Evolutionary conservation across 2,329 filamentous ascomycete genomes (phyloP).

Genomic region (Pseudocercospora pini-densiflorae): DNA sequence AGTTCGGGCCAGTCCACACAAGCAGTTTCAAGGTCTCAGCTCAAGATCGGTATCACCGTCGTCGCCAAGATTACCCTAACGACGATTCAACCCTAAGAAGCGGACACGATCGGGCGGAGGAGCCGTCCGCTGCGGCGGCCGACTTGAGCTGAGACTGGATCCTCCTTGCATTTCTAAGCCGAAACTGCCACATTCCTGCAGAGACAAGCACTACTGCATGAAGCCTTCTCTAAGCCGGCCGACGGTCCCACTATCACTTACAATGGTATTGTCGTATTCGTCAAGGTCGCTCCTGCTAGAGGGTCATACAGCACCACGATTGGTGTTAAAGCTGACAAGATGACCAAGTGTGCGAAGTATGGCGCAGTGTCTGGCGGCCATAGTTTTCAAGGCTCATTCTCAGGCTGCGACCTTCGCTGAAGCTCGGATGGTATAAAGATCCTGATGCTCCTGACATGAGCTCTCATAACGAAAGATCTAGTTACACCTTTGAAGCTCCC

Average conservation of each 20-base stretch:
- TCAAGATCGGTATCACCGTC: background rate
- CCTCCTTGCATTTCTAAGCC: conserved; percentile 8
- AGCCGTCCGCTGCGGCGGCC: conserved; percentile 7
- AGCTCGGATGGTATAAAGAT: background rate
- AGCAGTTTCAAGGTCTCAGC: background rate
- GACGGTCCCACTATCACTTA: background rate
- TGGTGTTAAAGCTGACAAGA: background rate
- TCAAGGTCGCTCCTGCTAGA: background rate
- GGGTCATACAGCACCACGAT: background rate
- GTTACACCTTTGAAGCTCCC: background rate
- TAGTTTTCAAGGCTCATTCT: background rate
- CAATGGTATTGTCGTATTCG: background rate
- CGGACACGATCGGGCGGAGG: background rate
- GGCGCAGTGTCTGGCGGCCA: background rate
- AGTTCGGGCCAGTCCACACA: background rate
- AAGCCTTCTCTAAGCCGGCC: background rate
- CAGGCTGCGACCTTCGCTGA: background rate
- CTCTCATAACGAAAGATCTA: background rate
- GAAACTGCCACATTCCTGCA: background rate
- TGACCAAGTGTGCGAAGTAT: background rate
- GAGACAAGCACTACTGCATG: background rate
- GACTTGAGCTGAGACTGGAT: background rate
- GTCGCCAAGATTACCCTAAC: conserved; percentile 5
- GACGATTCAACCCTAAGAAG: background rate
- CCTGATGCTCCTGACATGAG: background rate